Evolutionary conservation across 1,284 basidiomycete species (phyloP).

Genomic region (Trichosporon asahii): DNA sequence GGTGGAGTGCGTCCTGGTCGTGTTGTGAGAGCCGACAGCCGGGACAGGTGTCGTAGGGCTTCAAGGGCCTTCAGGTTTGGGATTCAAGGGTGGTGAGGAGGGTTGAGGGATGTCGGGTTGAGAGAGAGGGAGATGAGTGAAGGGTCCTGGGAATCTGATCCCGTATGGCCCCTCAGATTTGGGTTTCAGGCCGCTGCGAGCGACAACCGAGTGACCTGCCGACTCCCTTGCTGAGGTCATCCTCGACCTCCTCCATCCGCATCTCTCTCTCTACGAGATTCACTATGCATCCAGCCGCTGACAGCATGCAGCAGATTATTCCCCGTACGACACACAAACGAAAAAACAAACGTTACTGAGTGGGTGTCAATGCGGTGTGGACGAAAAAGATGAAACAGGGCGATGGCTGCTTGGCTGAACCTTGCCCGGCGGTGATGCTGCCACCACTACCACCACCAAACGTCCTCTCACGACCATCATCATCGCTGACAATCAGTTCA

Average conservation of each 20-base stretch:
- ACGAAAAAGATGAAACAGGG: neutral
- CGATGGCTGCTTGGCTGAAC: neutral
- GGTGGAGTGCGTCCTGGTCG: neutral
- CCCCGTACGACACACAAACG: neutral
- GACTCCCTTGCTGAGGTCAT: neutral
- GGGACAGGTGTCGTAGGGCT: neutral
- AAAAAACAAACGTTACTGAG: conserved; percentile 3
- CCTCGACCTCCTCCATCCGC: neutral
- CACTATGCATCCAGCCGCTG: neutral
- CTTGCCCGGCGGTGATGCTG: neutral
- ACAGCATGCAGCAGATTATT: conserved; percentile 1
- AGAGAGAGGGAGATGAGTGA: no score
- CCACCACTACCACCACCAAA: conserved; percentile 4
- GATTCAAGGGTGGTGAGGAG: neutral
- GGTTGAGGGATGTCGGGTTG: neutral
- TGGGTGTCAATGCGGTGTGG: neutral
- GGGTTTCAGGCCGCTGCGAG: neutral
- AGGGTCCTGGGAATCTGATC: neutral
- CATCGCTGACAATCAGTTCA: neutral
- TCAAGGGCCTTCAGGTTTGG: neutral
- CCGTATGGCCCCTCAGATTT: conserved; percentile 5
- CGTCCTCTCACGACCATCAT: neutral
- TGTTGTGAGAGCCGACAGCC: neutral
- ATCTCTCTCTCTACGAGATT: neutral
- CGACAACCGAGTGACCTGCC: neutral